A percentile compares a stretch with the other conserved stretches of the same genome.
Evolutionary conservation across 768 basidiomycete species (phyloP).

Genomic region (Paxillus ammoniavirescens): DNA sequence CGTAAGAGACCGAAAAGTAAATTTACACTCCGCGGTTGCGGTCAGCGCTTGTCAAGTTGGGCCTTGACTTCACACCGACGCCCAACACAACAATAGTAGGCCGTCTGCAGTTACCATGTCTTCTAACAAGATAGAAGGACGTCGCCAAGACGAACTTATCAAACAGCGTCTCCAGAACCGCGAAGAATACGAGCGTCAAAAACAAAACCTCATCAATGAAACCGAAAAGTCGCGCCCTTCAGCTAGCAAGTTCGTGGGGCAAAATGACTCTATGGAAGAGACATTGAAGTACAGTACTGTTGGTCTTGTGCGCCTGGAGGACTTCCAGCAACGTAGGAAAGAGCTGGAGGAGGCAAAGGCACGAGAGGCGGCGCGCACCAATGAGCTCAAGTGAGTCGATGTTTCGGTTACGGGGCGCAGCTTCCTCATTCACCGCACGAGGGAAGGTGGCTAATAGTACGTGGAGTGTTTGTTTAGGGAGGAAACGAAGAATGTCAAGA

Average conservation of each 20-base stretch:
- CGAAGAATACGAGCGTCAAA: constrained; percentile 81
- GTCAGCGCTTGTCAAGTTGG: background rate
- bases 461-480: constrained; percentile 88
- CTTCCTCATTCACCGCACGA: constrained; percentile 1
- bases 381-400: constrained; percentile 79
- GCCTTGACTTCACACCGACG: constrained; percentile 4
- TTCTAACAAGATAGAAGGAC: constrained; percentile 74
- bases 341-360: constrained; percentile 91
- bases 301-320: constrained; percentile 87
- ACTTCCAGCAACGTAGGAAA: constrained; percentile 86
- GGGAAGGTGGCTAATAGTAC: constrained; percentile 61
- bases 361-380: constrained; percentile 81
- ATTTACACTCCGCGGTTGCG: constrained; percentile 25
- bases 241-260: constrained; percentile 85
- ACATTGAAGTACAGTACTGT: constrained; percentile 87
- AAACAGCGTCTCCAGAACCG: constrained; percentile 80
- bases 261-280: constrained; percentile 94
- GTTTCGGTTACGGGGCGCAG: constrained; percentile 8
- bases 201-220: constrained; percentile 78
- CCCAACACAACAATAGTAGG: constrained; percentile 8
- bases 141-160: constrained; percentile 79
- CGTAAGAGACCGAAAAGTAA: background rate
- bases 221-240: constrained; percentile 92
- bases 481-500: constrained; percentile 83
- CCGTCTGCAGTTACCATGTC: constrained; percentile 60